phyloP scores from a whole-genome alignment of 2,329 filamentous ascomycete species.

The Apiospora marii region DNA sequence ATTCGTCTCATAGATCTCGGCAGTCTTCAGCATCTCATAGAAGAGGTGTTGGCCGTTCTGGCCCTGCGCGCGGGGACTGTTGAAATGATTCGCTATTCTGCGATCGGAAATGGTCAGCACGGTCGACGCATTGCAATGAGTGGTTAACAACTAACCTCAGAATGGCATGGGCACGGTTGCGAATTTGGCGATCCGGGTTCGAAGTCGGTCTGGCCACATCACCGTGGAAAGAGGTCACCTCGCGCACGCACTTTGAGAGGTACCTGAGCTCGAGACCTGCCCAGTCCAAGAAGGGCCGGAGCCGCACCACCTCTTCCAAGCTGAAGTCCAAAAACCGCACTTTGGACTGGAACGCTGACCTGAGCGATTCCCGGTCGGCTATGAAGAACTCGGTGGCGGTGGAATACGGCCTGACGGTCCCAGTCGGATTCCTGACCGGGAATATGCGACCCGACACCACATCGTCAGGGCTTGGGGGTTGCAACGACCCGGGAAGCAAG shows the following conservation, averaged over 20 bases:
- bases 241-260: conserved; percentile 33
- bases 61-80: conserved; percentile 34
- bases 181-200: not conserved
- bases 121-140: not conserved
- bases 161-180: conserved; percentile 40
- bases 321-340: conserved; percentile 47
- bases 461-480: not conserved
- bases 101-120: not conserved
- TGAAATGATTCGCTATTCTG: conserved; percentile 41
- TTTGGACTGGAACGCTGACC: conserved; percentile 36
- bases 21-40: conserved; percentile 35
- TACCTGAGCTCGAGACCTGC: conserved; percentile 38
- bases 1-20: conserved; percentile 41
- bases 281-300: conserved; percentile 47
- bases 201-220: not conserved
- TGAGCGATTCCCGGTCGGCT: conserved; percentile 42
- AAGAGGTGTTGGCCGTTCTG: conserved; percentile 28
- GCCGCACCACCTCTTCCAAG: conserved; percentile 40
- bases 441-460: conserved; percentile 33
- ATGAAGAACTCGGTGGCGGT: conserved; percentile 42
- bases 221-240: not conserved
- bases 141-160: conserved; percentile 40
- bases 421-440: conserved; percentile 36
- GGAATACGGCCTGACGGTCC: conserved; percentile 28
- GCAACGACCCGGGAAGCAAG: conserved; percentile 33